Evolutionary conservation across 139 green algal genomes (phyloP).

Genomic region (Asterochloris sp.): DNA sequence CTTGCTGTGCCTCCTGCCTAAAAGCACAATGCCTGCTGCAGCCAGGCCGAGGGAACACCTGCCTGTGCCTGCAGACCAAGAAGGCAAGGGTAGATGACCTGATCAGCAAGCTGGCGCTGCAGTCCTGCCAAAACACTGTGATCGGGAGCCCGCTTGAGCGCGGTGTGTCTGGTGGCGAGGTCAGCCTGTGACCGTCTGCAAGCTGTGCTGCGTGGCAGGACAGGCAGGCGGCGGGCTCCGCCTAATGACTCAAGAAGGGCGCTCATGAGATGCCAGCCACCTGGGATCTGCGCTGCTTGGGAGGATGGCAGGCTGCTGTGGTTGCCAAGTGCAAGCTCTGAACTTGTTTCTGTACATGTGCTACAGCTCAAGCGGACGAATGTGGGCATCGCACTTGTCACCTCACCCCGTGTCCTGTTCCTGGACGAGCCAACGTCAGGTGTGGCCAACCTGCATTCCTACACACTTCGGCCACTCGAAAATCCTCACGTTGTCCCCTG

Average conservation of each 20-base stretch:
- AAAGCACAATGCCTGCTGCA: too few relatives aligned
- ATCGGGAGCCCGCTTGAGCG: conserved; percentile 15
- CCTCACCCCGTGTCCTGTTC: conserved; percentile 35
- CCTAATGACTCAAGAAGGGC: too few relatives aligned
- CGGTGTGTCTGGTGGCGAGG: conserved; percentile 29
- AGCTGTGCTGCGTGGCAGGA: too few relatives aligned
- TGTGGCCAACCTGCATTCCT: conserved; percentile 50
- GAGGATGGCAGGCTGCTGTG: neutral
- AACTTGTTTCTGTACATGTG: neutral
- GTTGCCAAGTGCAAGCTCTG: neutral
- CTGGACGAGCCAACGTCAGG: conserved; percentile 34
- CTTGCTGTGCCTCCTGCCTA: too few relatives aligned
- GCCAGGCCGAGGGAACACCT: too few relatives aligned
- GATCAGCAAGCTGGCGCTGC: conserved; percentile 18
- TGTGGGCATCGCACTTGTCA: conserved; percentile 30
- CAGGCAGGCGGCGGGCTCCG: too few relatives aligned
- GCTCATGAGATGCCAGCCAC: too few relatives aligned
- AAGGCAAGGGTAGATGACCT: conserved; percentile 11
- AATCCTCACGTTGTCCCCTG: neutral
- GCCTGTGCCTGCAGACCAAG: conserved; percentile 18
- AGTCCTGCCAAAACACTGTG: neutral
- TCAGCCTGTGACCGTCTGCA: neutral
- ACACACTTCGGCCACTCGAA: conserved; percentile 30
- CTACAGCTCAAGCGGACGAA: conserved; percentile 23
- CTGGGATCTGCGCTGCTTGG: neutral